Base-by-base conservation (phyloP, 495 filamentous ascomycete species). In the Penicillium egyptiacum region DNA sequence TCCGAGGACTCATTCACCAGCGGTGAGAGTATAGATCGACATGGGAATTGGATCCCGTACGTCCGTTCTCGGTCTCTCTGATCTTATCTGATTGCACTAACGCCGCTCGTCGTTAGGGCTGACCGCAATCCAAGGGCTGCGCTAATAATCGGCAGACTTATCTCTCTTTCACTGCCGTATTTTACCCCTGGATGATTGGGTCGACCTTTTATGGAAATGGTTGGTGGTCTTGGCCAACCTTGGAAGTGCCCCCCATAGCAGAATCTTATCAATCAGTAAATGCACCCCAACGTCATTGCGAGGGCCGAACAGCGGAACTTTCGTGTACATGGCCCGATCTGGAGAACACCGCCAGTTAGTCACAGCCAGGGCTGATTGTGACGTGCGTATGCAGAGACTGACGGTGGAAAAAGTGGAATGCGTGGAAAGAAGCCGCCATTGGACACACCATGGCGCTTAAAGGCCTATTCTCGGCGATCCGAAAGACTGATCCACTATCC, bases 81-180 rank as follows among this genome's bases (percentile, higher is more conserved):
- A 69, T 69, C 66, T 69, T 69, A 69, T 69, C 66, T 60, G 66
- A 69, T 69, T 52, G 64, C 61, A 59, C 66, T 66, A 66, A 54
- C 28, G 47, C 14, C 35, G 43, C 51, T 31, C 53, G 41, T 31
- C 5, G 50, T 61, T 41, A 35, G 58, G 56, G 39, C 23, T 50
- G 50, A 57, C 17, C 11, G 10, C n/a, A 46, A 58, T 56, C 62
- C 59, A 60, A 50, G 40, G 55, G 52, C 52, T 23, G 31, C 39
- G 25, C 22, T 43, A 35, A 26, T 33, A n/a, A 26, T 7, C 16
- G 33, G 53, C 22, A 37, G 17, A 7, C 23, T 16, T 35, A 9
- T 1, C n/a, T 20, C 10, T 6, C 11, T 16, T 20, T 26, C 8
- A 20, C 0, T 16, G 12, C 26, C 6, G 33, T 22, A 19, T 12